These are phyloP conservation scores for Linderniella brevidens DNA, from an alignment of 257 asterid species.

Conservation along the genomic window DNA sequence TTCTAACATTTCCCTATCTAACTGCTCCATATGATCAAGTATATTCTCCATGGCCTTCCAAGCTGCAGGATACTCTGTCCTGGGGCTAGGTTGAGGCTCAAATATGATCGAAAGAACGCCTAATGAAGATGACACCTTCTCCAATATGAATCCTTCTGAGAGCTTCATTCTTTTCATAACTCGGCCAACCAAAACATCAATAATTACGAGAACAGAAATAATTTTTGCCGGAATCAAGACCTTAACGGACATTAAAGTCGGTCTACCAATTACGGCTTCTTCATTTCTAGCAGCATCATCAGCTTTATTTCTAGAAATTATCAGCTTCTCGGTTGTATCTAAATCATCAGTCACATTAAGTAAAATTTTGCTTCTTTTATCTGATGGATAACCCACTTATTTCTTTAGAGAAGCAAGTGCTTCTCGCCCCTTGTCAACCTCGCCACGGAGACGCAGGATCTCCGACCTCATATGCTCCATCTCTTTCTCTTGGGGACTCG, in stretches of 20 bases:
- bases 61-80: conserved; percentile 81
- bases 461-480: too few relatives aligned
- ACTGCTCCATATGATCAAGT: conserved; percentile 88
- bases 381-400: conserved; percentile 54
- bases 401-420: too few relatives aligned
- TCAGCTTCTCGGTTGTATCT: conserved; percentile 45
- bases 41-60: conserved; percentile 84
- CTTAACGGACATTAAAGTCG: conserved; percentile 59
- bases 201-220: conserved; percentile 54
- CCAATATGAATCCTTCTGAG: conserved; percentile 59
- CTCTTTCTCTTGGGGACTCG: too few relatives aligned
- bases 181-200: conserved; percentile 71
- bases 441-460: too few relatives aligned
- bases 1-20: conserved; percentile 56
- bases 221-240: conserved; percentile 56
- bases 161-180: conserved; percentile 57
- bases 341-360: conserved; percentile 62
- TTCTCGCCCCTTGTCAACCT: too few relatives aligned
- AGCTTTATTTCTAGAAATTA: conserved; percentile 47
- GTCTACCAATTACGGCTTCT: conserved; percentile 43
- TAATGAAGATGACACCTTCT: conserved; percentile 62
- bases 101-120: conserved; percentile 72
- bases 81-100: conserved; percentile 87
- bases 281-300: conserved; percentile 60
- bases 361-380: conserved; percentile 59